phyloP scores from a whole-genome alignment of 2,329 filamentous ascomycete species.

The Domatiomyces catenatus region DNA sequence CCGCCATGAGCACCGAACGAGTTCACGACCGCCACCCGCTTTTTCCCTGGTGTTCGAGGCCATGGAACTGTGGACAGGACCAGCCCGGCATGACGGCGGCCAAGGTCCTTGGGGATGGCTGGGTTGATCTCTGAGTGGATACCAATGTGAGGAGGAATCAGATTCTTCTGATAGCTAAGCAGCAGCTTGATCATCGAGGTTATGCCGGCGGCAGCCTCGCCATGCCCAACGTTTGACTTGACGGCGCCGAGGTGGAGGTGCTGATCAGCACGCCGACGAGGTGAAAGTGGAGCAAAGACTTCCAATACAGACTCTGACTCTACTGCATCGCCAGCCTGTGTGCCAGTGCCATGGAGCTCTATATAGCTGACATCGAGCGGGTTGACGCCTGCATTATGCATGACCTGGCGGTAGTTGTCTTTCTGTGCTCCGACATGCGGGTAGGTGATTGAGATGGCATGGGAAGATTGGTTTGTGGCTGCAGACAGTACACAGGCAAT shows the following conservation, averaged over 20 bases:
- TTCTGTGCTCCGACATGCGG: constrained; percentile 26
- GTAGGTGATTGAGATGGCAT: constrained; percentile 35
- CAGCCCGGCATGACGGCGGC: constrained; percentile 29
- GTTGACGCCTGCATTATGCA: constrained; percentile 23
- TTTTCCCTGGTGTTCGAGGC: constrained; percentile 19
- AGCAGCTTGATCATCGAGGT: constrained; percentile 45
- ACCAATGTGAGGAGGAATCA: constrained; percentile 47
- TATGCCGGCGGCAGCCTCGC: constrained; percentile 15
- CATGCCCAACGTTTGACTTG: constrained; percentile 49
- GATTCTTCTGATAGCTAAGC: constrained; percentile 44
- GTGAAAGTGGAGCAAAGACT: constrained; percentile 39
- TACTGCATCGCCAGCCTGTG: constrained; percentile 39
- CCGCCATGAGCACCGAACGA: constrained; percentile 58
- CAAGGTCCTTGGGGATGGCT: constrained; percentile 30
- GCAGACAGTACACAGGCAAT: constrained; percentile 14
- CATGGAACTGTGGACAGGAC: constrained; percentile 31
- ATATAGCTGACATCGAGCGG: constrained; percentile 25
- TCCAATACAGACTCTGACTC: constrained; percentile 66
- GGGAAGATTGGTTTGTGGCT: constrained; percentile 35
- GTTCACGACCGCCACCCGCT: constrained; percentile 39
- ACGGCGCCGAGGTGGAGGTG: constrained; percentile 47
- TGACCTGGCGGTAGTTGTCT: constrained; percentile 23
- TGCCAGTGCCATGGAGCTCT: constrained; percentile 27
- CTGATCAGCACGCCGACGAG: constrained; percentile 29
- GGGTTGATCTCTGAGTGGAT: constrained; percentile 42